A percentile compares a stretch with the other conserved stretches of the same genome.
Conservation (phyloP, 1,139 yeast species). For the Geotrichum carabidarum region DNA sequence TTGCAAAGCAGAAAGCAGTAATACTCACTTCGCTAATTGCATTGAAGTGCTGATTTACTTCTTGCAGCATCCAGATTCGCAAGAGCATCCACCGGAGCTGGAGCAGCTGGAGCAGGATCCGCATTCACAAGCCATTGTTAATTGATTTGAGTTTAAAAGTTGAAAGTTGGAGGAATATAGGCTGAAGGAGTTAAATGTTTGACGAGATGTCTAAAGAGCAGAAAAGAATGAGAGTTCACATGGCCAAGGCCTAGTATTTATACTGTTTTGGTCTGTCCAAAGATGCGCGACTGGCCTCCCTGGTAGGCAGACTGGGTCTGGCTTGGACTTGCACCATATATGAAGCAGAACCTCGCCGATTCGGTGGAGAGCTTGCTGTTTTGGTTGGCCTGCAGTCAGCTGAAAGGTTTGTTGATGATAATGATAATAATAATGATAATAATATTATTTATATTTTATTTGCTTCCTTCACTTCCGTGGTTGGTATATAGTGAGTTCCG, state of each 20-base stretch:
- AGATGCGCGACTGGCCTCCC: no score
- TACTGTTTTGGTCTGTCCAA: no score
- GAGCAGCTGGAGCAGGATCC: slow-evolving; percentile 3
- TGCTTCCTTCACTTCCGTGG: not conserved
- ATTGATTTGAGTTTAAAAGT: not conserved
- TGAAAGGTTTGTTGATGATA: not conserved
- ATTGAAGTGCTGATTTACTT: not conserved
- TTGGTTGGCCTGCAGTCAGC: slow-evolving; percentile 1
- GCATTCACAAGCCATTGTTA: slow-evolving; percentile 9
- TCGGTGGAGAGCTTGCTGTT: not conserved
- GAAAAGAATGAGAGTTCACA: no score
- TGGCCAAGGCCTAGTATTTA: no score
- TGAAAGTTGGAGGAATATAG: not conserved
- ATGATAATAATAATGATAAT: not conserved
- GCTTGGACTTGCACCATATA: no score
- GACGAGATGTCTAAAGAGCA: no score
- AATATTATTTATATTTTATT: not conserved
- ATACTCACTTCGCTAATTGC: no score
- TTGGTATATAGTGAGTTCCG: no score
- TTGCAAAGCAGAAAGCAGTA: no score
- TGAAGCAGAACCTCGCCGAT: no score
- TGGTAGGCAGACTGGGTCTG: no score
- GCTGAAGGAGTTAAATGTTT: no score
- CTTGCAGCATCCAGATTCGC: slow-evolving; percentile 8
- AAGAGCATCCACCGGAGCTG: not conserved